Percentiles rank a stretch among this genome's conserved stretches.
These are phyloP conservation scores for Antitrichia curtipendula DNA, from an alignment of 225 moss, liverwort and hornwort genomes.

Conservation along the genomic window DNA sequence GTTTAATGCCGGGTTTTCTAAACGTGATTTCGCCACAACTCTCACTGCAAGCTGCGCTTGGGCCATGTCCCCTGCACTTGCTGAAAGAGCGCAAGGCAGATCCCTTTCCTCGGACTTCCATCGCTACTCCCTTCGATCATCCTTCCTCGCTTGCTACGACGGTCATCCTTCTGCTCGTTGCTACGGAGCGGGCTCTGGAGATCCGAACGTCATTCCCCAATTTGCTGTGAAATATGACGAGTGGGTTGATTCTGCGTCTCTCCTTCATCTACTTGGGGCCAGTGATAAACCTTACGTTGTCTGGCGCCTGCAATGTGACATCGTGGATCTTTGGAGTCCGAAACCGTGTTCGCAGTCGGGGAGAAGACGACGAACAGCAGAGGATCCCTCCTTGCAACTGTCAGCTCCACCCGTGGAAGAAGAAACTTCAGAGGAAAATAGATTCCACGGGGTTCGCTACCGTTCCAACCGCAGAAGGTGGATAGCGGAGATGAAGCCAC, in stretches of 20 bases:
- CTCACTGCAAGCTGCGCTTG: neutral
- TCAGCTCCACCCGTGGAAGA: neutral
- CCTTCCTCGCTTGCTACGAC: neutral
- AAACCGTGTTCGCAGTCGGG: neutral
- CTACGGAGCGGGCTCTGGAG: neutral
- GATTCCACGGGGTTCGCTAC: neutral
- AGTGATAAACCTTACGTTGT: neutral
- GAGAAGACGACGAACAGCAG: neutral
- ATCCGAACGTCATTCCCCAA: neutral
- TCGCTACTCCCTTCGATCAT: neutral
- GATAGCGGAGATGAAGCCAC: constrained; percentile 1
- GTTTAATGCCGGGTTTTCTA: neutral
- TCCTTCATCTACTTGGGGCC: neutral
- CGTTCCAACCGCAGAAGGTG: neutral
- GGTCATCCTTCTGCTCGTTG: neutral
- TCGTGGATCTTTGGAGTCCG: neutral
- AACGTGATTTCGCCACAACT: neutral
- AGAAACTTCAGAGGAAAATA: neutral
- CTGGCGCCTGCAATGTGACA: constrained; percentile 10
- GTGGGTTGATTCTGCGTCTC: neutral
- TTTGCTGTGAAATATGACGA: neutral
- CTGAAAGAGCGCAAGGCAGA: neutral
- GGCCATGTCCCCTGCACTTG: neutral
- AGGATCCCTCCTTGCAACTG: neutral
- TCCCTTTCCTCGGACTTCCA: neutral